Conservation (phyloP, 129 eudicot species). For the Lactuca sativa region DNA sequence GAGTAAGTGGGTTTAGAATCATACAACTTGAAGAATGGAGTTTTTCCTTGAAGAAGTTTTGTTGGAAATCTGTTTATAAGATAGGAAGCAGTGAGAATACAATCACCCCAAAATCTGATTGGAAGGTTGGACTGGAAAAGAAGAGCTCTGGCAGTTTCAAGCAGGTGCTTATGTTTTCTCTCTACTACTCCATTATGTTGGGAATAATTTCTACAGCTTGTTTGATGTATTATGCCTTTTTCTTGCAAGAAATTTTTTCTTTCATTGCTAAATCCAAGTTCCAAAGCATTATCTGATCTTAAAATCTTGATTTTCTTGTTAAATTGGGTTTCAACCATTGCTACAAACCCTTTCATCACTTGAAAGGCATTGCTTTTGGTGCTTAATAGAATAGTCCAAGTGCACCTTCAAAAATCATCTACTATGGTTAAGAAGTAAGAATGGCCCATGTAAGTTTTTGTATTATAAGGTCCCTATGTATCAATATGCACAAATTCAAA, state of each 20-base stretch:
- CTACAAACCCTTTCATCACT: not conserved
- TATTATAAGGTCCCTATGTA: slow-evolving; percentile 2
- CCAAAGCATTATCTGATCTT: slow-evolving; percentile 2
- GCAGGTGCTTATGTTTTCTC: not conserved
- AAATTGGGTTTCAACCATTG: not conserved
- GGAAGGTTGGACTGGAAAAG: not conserved
- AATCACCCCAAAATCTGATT: not conserved
- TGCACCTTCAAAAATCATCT: not conserved
- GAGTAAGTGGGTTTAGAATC: not conserved
- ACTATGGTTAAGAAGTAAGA: not conserved
- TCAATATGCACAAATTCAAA: slow-evolving; percentile 2
- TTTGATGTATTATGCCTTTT: not conserved
- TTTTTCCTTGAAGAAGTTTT: not conserved
- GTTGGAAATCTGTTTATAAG: not conserved
- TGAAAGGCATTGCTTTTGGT: not conserved
- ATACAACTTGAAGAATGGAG: not conserved
- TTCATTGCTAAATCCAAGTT: not conserved
- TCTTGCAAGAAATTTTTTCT: not conserved
- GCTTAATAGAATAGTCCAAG: slow-evolving; percentile 2
- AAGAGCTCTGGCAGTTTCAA: not conserved
- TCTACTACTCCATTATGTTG: slow-evolving; percentile 12
- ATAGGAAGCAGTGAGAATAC: not conserved
- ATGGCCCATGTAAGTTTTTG: not conserved
- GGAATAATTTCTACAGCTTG: not conserved
- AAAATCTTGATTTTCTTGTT: not conserved